Percentiles rank a stretch among this genome's conserved stretches.
Conservation (phyloP, 1,139 yeast species). For the Nakaseomyces sp. region DNA sequence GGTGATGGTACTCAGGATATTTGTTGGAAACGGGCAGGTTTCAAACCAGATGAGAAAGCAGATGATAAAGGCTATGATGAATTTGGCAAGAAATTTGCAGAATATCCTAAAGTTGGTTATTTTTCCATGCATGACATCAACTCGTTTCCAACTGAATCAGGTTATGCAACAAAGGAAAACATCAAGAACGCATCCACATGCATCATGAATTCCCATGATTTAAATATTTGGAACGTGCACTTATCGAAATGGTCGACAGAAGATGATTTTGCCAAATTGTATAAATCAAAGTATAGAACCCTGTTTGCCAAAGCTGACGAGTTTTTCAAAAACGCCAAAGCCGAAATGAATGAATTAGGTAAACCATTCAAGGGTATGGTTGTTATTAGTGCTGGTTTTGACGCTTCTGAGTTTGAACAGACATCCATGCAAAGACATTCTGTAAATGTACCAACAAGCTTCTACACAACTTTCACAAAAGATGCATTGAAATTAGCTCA, state of each 20-base stretch:
- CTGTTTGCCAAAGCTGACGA: slow-evolving; percentile 61
- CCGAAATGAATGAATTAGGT: slow-evolving; percentile 35
- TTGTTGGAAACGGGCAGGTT: slow-evolving; percentile 64
- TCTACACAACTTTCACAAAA: slow-evolving; percentile 63
- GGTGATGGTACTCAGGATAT: slow-evolving; percentile 93
- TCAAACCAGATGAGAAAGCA: slow-evolving; percentile 34
- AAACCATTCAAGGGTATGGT: slow-evolving; percentile 59
- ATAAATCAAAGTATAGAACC: slow-evolving; percentile 52
- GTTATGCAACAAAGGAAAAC: slow-evolving; percentile 64
- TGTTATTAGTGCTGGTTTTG: slow-evolving; percentile 77
- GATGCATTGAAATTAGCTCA: slow-evolving; percentile 62
- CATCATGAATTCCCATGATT: slow-evolving; percentile 62
- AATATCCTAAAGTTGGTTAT: slow-evolving; percentile 64
- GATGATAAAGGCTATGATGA: slow-evolving; percentile 38
- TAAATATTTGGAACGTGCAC: slow-evolving; percentile 81
- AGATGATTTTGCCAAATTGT: slow-evolving; percentile 55
- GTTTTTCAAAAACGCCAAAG: slow-evolving; percentile 47
- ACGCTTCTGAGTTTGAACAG: slow-evolving; percentile 78
- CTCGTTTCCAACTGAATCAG: slow-evolving; percentile 77
- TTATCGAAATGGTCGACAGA: slow-evolving; percentile 56
- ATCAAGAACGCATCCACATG: slow-evolving; percentile 75
- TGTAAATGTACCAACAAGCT: slow-evolving; percentile 74
- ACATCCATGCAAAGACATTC: slow-evolving; percentile 81
- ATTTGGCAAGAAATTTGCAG: slow-evolving; percentile 46
- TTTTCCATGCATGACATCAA: slow-evolving; percentile 80